Evolutionary conservation across 2,329 filamentous ascomycete genomes (phyloP).

Genomic region (Shiraia bambusicola): DNA sequence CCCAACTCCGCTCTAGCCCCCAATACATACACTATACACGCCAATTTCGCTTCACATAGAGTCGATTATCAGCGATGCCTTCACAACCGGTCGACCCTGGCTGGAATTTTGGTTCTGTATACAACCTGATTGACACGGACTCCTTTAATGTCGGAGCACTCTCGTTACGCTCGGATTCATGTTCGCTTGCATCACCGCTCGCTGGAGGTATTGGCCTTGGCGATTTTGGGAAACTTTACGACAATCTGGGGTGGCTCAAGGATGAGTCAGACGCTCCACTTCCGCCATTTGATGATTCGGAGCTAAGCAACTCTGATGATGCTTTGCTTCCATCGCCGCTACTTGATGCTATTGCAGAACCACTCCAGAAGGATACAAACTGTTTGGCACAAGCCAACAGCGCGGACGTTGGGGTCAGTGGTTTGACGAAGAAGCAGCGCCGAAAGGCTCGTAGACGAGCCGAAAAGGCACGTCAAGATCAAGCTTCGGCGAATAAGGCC

Average conservation of each 20-base stretch:
- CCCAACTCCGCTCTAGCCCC: conserved; percentile 18
- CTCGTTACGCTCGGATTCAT: conserved; percentile 13
- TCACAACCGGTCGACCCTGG: conserved; percentile 39
- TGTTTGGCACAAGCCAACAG: background rate
- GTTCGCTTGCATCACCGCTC: conserved; percentile 5
- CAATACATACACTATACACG: background rate
- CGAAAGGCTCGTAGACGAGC: conserved; percentile 28
- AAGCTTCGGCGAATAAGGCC: background rate
- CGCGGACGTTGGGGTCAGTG: conserved; percentile 2
- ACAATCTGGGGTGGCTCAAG: conserved; percentile 44
- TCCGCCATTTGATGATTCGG: conserved; percentile 28
- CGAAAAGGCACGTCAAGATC: conserved; percentile 21
- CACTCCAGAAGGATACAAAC: conserved; percentile 1
- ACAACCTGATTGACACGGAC: conserved; percentile 44
- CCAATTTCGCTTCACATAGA: background rate
- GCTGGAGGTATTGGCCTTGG: conserved; percentile 39
- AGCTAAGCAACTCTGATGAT: conserved; percentile 49
- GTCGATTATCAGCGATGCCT: conserved; percentile 28
- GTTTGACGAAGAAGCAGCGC: conserved; percentile 30
- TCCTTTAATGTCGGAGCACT: conserved; percentile 24
- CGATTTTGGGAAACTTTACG: conserved; percentile 51
- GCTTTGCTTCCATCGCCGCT: conserved; percentile 30
- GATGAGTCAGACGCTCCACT: conserved; percentile 17
- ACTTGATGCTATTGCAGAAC: conserved; percentile 1
- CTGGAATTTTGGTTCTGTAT: conserved; percentile 52